Base-by-base conservation (phyloP, 495 filamentous ascomycete species). In the Daldinia concentrica region DNA sequence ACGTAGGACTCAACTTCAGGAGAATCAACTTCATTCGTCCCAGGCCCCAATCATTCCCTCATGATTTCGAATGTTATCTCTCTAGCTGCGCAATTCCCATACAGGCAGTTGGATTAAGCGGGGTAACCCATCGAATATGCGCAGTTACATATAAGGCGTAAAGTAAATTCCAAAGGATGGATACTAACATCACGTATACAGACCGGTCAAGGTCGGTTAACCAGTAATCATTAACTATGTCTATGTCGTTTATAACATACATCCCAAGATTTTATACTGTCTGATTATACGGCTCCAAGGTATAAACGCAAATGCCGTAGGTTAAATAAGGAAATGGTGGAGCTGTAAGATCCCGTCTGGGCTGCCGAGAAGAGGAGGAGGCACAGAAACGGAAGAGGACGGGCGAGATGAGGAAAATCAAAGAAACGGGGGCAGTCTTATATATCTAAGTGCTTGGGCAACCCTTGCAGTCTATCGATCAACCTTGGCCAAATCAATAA, bases 291-390 rank as follows among this genome's bases (percentile, higher is more conserved):
- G 19, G 17, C 43, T 24, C 9, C 3, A 7, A 48, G 19, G 43
- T 22, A 17, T 24, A 30, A 34, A 61, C 39, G n/a, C 43, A 22
- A 26, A 52, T 54, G 26, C 34, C 64, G 56, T 55, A 57, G 24
- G 43, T 45, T 60, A 54, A 22, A 32, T 41, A 22, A 55, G 43
- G 51, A 52, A 24, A 34, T 32, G 30, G 11, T 34, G 43, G 24
- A 8, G 14, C 39, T 39, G 34, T 15, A 34, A 59, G 11, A 51
- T 51, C 30, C 36, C 32, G n/a, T 43, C 34, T 30, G 15, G 26
- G 24, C 30, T 29, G 19, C 43, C 9, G 43, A 48, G 8, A 22
- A 14, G 7, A 9, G 9, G 19, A 17, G 6, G 19, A 48, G 17
- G 19, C 19, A 8, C 2, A 22, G 7, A 30, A 5, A 24, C 26